phyloP scores from a whole-genome alignment of 2,329 filamentous ascomycete genomes.

The Ascochyta lentis region DNA sequence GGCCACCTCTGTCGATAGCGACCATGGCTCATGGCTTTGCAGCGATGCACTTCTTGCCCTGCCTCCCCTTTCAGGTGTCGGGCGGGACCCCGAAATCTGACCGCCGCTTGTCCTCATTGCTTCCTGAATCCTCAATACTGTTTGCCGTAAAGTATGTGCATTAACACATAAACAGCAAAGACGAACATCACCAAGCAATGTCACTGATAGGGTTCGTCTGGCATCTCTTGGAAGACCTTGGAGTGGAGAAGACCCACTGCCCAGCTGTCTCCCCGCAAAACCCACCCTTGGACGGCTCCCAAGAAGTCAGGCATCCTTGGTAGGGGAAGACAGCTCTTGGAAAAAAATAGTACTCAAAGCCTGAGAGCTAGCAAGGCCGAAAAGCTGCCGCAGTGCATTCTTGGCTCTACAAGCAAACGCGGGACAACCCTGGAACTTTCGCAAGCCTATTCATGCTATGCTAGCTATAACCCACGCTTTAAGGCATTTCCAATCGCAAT shows the following conservation, averaged over 20 bases:
- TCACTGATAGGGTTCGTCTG: constrained; percentile 12
- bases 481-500: not conserved
- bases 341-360: constrained; percentile 14
- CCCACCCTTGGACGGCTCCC: constrained; percentile 18
- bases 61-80: not conserved
- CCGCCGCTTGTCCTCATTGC: not conserved
- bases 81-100: not conserved
- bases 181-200: constrained; percentile 9
- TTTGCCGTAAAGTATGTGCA: not conserved
- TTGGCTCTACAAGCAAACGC: not conserved
- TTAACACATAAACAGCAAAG: not conserved
- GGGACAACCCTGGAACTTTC: not conserved
- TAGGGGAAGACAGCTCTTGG: constrained; percentile 17
- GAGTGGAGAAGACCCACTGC: constrained; percentile 24
- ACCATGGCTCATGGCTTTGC: no score
- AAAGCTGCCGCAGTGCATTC: not conserved
- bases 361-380: constrained; percentile 5
- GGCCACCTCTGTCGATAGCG: not conserved
- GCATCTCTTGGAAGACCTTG: constrained; percentile 16
- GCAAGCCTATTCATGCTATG: constrained; percentile 3
- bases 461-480: not conserved
- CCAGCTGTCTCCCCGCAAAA: constrained; percentile 20
- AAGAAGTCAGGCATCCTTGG: constrained; percentile 23
- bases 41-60: not conserved
- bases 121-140: not conserved